These are phyloP conservation scores for Leccinum subspadiceum DNA, from an alignment of 1,284 basidiomycete genomes.

Conservation along the genomic window DNA sequence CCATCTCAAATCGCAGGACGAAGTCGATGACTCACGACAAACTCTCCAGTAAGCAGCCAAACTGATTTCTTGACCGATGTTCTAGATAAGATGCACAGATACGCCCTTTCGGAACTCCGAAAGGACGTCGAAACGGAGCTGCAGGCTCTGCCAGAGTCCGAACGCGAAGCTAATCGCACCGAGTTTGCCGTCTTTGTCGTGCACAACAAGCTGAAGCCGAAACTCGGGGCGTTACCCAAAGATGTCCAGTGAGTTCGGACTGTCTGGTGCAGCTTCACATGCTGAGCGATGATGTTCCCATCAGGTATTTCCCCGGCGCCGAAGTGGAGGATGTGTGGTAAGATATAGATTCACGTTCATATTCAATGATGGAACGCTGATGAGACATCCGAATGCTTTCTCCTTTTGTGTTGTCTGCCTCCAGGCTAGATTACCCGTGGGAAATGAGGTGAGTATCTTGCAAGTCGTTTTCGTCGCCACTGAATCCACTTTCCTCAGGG, in stretches of 20 bases:
- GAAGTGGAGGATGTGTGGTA: conserved; percentile 68
- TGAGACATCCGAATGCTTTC: background rate
- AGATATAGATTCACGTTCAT: conserved; percentile 20
- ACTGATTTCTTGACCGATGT: background rate
- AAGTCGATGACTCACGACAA: conserved; percentile 92
- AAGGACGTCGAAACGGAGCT: conserved; percentile 84
- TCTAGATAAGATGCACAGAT: conserved; percentile 46
- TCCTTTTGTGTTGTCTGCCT: conserved; percentile 8
- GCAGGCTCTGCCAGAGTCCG: conserved; percentile 56
- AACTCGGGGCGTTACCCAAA: conserved; percentile 69
- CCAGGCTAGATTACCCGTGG: conserved; percentile 85
- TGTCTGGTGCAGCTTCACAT: conserved; percentile 6
- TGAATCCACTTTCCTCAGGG: conserved; percentile 38
- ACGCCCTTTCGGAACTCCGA: conserved; percentile 83
- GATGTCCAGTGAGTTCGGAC: conserved; percentile 55
- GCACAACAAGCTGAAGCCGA: conserved; percentile 91
- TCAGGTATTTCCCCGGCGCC: conserved; percentile 67
- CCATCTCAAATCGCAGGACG: conserved; percentile 57
- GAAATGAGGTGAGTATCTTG: conserved; percentile 60
- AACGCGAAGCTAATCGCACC: conserved; percentile 74
- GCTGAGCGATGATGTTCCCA: conserved; percentile 11
- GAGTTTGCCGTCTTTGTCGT: conserved; percentile 91
- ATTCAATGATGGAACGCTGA: conserved; percentile 15
- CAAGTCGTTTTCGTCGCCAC: conserved; percentile 5
- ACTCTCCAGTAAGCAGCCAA: conserved; percentile 66